Evolutionary conservation across 768 basidiomycete species (phyloP), one percentile per base, ranked within the genome.

Genomic region (Cyclocybe cylindracea): DNA sequence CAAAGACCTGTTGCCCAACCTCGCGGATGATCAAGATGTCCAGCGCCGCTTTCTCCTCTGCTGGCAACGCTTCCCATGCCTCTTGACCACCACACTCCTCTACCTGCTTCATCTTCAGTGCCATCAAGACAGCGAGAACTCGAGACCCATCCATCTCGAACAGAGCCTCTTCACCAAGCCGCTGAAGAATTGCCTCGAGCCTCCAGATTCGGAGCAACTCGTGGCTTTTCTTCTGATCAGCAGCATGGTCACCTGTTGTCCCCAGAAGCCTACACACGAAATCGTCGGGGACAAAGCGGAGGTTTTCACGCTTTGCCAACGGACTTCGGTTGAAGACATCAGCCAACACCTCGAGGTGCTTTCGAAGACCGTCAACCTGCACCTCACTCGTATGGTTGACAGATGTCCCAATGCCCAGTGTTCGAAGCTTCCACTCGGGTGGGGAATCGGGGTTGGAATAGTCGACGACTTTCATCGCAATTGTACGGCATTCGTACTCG

Each of bases 181-280:
- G 16, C 7, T 41, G 39, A 2, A 29, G 35, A 10, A 51, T 47
- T 1, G 48, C 46, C 36, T 50, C 46, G 11, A 50, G 10, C 1
- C 18, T 16, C 57, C 57, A 59, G 6, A 47, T 45, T n/a, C 16
- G 3, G 4, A 62, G 37, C 7, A 62, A 39, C 7, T 46, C 18
- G 16, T 53, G 43, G 10, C 38, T 51, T 33, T 56, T 56, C 37
- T 59, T 61, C 39, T 65, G 54, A 29, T 61, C 54, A 3, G 56
- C 45, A 1, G 58, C 52, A 44, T 65, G 60, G 46, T 65, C 60
- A 1, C 54, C 36, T 37, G 40, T 59, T 3, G 51, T 52, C 4
- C 63, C 63, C 6, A 53, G 19, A 0, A 55, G 36, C 32, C 48
- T 33, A 40, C 44, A 50, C n/a, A 38, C 40, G 24, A 54, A 35